A percentile compares a stretch with the other conserved stretches of the same genome.
phyloP scores from a whole-genome alignment of 1,284 basidiomycete species.

The Volvariella surrecta region DNA sequence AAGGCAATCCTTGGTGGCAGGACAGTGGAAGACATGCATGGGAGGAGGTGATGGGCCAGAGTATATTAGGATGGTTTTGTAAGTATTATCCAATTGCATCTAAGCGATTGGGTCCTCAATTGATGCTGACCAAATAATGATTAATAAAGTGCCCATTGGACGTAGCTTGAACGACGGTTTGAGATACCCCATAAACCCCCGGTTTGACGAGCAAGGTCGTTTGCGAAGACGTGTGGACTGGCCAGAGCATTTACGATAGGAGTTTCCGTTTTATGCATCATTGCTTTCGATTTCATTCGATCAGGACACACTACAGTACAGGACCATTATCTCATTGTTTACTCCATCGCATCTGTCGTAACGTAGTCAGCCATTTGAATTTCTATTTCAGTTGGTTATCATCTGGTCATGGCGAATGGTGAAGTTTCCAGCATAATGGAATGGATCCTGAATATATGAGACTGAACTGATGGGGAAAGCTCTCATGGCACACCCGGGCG shows the following conservation, averaged over 20 bases:
- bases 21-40: slow-evolving; percentile 56
- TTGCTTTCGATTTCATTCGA: too few species aligned
- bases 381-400: too few species aligned
- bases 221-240: slow-evolving; percentile 63
- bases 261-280: too few species aligned
- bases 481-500: too few species aligned
- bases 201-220: slow-evolving; percentile 62
- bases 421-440: too few species aligned
- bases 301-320: too few species aligned
- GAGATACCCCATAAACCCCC: slow-evolving; percentile 59
- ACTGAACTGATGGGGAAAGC: too few species aligned
- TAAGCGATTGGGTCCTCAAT: slow-evolving; percentile 7
- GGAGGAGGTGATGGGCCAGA: slow-evolving; percentile 69
- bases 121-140: background rate
- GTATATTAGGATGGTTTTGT: slow-evolving; percentile 64
- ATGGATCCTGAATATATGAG: too few species aligned
- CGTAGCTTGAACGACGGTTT: slow-evolving; percentile 51
- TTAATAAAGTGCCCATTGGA: slow-evolving; percentile 58
- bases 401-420: too few species aligned
- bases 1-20: slow-evolving; percentile 85
- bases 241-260: slow-evolving; percentile 52
- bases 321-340: too few species aligned
- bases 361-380: too few species aligned
- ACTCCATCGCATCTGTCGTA: too few species aligned
- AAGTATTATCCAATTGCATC: slow-evolving; percentile 21